phyloP scores from a whole-genome alignment of 2,329 filamentous ascomycete genomes.

The Colletotrichum chrysophilum region DNA sequence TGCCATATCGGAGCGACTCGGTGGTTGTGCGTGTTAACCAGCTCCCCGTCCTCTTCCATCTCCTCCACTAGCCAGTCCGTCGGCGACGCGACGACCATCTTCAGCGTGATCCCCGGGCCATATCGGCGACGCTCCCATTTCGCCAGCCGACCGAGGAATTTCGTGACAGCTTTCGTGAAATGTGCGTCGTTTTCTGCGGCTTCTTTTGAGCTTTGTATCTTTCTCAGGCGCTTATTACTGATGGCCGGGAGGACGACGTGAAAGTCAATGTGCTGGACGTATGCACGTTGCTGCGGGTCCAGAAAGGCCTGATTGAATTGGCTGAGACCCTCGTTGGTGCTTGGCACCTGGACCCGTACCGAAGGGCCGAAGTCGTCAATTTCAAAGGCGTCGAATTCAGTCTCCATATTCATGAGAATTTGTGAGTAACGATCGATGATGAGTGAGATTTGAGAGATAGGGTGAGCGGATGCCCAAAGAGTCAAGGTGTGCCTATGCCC shows the following conservation, averaged over 20 bases:
- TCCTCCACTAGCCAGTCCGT: background rate
- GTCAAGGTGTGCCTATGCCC: background rate
- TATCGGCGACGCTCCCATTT: background rate
- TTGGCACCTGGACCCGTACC: background rate
- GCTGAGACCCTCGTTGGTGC: background rate
- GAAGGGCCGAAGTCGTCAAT: background rate
- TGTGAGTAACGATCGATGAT: background rate
- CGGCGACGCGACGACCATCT: background rate
- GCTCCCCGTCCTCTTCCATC: background rate
- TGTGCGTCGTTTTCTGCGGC: background rate
- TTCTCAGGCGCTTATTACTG: background rate
- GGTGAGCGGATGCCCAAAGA: background rate
- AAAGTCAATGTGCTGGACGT: background rate
- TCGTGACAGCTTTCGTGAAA: background rate
- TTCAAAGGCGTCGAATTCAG: background rate
- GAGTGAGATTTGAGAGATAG: background rate
- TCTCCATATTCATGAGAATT: background rate
- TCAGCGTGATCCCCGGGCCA: background rate
- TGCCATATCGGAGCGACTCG: background rate
- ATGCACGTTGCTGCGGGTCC: background rate
- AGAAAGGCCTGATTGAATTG: slow-evolving; percentile 1
- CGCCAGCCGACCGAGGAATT: background rate
- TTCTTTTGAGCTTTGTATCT: background rate
- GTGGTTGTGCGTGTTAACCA: background rate
- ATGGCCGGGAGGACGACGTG: background rate